These are phyloP conservation scores for Trichothecium sympodiale DNA, from an alignment of 2,329 filamentous ascomycete genomes.

Conservation along the genomic window DNA sequence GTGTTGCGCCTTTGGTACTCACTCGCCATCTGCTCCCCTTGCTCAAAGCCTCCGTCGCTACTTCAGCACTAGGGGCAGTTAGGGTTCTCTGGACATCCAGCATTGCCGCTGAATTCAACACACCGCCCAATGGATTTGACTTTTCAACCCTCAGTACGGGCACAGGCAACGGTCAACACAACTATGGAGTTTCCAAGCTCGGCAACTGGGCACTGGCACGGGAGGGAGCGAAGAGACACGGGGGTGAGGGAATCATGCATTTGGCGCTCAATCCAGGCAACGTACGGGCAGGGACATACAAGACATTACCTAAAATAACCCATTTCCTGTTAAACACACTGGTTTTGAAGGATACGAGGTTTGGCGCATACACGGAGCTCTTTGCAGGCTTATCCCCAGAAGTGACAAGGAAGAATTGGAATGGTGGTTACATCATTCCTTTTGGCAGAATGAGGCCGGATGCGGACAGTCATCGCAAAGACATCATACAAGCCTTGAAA, in stretches of 20 bases:
- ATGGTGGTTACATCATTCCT: slow-evolving; percentile 17
- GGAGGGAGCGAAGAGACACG: slow-evolving; percentile 17
- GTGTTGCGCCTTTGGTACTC: slow-evolving; percentile 21
- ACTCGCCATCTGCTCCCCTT: slow-evolving; percentile 21
- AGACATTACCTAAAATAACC: slow-evolving; percentile 8
- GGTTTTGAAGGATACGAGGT: slow-evolving; percentile 16
- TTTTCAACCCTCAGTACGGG: slow-evolving; percentile 12
- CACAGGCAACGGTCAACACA: slow-evolving; percentile 12
- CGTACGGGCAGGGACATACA: slow-evolving; percentile 14
- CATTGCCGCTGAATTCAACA: slow-evolving; percentile 13
- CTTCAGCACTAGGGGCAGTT: slow-evolving; percentile 10
- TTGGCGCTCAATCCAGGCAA: slow-evolving; percentile 24
- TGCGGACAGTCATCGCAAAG: slow-evolving; percentile 10
- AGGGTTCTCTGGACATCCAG: slow-evolving; percentile 21
- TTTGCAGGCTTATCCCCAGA: slow-evolving; percentile 26
- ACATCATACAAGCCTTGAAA: slow-evolving; percentile 16
- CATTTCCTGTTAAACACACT: slow-evolving; percentile 10
- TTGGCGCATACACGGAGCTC: slow-evolving; percentile 29
- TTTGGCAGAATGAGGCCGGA: slow-evolving; percentile 15
- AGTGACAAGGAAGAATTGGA: slow-evolving; percentile 16
- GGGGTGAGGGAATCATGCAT: slow-evolving; percentile 14
- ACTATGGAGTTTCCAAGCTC: slow-evolving; percentile 22
- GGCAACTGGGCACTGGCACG: slow-evolving; percentile 20
- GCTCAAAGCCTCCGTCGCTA: slow-evolving; percentile 16
- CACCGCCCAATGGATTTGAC: slow-evolving; percentile 17